Conservation (phyloP, 352 stramenopile genomes). For the Phytophthora boehmeriae region DNA sequence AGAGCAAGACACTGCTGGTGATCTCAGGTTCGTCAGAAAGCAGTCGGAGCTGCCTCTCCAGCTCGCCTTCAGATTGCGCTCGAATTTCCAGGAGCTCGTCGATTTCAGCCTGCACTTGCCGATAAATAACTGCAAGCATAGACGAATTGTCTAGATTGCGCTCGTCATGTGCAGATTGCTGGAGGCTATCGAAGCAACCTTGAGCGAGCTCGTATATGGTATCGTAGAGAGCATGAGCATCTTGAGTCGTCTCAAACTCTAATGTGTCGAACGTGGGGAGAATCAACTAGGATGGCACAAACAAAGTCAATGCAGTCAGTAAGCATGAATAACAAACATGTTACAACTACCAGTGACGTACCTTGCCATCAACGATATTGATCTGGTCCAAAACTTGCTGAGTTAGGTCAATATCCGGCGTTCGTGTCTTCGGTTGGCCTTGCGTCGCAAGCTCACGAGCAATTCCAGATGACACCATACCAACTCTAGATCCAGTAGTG, state of each 20-base stretch:
- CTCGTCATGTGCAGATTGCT: conserved; percentile 10
- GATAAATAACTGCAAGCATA: conserved; percentile 16
- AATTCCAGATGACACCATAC: not conserved
- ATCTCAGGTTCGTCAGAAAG: conserved; percentile 26
- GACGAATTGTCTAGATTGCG: not conserved
- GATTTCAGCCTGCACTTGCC: conserved; percentile 24
- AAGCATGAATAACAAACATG: not conserved
- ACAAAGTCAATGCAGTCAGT: conserved; percentile 1
- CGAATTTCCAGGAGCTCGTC: conserved; percentile 31
- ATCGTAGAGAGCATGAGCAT: conserved; percentile 27
- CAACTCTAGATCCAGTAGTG: not conserved
- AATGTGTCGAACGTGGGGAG: conserved; percentile 16
- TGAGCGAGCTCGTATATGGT: conserved; percentile 22
- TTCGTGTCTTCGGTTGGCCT: not conserved
- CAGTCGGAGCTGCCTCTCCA: conserved; percentile 21
- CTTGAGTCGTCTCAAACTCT: not conserved
- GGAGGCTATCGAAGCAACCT: conserved; percentile 17
- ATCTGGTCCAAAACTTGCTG: conserved; percentile 15
- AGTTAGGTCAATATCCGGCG: conserved; percentile 2
- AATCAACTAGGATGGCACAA: conserved; percentile 17
- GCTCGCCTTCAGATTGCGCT: conserved; percentile 26
- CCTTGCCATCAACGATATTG: conserved; percentile 27
- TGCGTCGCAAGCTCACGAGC: not conserved
- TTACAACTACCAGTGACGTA: not conserved
- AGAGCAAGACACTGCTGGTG: conserved; percentile 21